These are phyloP conservation scores for Phanerochaete carnosa DNA, from an alignment of 768 basidiomycete genomes.

Conservation along the genomic window DNA sequence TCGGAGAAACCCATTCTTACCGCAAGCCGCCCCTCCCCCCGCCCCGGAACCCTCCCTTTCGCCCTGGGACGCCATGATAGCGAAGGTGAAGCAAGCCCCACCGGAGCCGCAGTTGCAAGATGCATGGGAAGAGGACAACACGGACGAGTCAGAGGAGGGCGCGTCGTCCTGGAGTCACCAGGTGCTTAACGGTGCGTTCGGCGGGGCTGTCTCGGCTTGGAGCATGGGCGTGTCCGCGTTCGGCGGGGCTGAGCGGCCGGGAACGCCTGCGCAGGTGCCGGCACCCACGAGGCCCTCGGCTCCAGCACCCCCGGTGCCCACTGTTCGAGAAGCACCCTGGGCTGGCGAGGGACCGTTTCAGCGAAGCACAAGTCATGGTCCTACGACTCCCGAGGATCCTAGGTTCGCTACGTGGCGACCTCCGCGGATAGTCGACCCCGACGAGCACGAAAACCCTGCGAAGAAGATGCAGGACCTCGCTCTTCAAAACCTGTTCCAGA, in stretches of 20 bases:
- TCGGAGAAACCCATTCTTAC: neutral
- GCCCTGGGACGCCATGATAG: conserved; percentile 1
- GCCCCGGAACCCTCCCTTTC: neutral
- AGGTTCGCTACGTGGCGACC: conserved; percentile 9
- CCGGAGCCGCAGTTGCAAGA: neutral
- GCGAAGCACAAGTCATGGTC: conserved; percentile 1
- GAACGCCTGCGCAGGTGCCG: neutral
- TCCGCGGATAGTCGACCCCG: neutral
- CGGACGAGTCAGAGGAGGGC: conserved; percentile 6
- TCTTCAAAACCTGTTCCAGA: conserved; percentile 1
- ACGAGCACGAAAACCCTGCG: neutral
- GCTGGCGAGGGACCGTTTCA: neutral
- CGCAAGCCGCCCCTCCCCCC: neutral
- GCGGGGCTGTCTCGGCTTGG: conserved; percentile 6
- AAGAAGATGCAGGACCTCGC: conserved; percentile 12
- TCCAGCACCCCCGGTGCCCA: neutral
- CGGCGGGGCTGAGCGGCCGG: neutral
- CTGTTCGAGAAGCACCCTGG: neutral
- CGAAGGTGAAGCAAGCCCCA: neutral
- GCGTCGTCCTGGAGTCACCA: neutral
- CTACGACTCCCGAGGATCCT: neutral
- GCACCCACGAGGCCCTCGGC: neutral
- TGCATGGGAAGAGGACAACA: neutral
- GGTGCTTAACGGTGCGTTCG: neutral
- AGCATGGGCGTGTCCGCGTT: neutral